A percentile compares a stretch with the other conserved stretches of the same genome.
phyloP scores from a whole-genome alignment of 768 basidiomycete species.

The Tylopilus rubrobrunneus region DNA sequence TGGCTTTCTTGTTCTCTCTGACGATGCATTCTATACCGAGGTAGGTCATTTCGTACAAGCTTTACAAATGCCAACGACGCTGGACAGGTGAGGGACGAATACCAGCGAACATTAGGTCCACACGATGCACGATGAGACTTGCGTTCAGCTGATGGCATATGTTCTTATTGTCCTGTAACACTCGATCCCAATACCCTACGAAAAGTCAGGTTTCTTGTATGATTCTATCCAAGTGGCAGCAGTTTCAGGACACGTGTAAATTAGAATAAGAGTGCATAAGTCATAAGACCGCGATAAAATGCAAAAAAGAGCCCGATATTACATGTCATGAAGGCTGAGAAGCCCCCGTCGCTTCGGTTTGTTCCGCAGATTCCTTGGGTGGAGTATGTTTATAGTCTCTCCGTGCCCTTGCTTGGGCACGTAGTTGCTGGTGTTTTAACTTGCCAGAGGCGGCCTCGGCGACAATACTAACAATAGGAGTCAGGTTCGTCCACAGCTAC shows the following conservation, averaged over 20 bases:
- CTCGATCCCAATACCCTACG: slow-evolving; percentile 12
- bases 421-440: slow-evolving; percentile 48
- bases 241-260: slow-evolving; percentile 14
- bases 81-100: slow-evolving; percentile 24
- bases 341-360: slow-evolving; percentile 16
- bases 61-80: not conserved
- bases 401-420: slow-evolving; percentile 21
- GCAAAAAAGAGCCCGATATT: slow-evolving; percentile 4
- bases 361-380: slow-evolving; percentile 32
- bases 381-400: slow-evolving; percentile 39
- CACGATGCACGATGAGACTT: slow-evolving; percentile 1
- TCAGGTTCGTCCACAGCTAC: not conserved
- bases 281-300: slow-evolving; percentile 15
- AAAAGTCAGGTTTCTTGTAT: slow-evolving; percentile 5
- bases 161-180: slow-evolving; percentile 12
- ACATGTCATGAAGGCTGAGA: slow-evolving; percentile 12
- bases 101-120: slow-evolving; percentile 12
- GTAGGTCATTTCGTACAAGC: slow-evolving; percentile 30
- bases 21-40: slow-evolving; percentile 52
- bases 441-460: slow-evolving; percentile 80
- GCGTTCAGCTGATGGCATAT: not conserved
- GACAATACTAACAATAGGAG: slow-evolving; percentile 56
- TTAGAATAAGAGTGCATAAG: slow-evolving; percentile 17
- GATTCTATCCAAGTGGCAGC: slow-evolving; percentile 15
- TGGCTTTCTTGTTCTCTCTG: slow-evolving; percentile 55